Conservation (phyloP, 306 rosid species). For the Lupinus albus region DNA sequence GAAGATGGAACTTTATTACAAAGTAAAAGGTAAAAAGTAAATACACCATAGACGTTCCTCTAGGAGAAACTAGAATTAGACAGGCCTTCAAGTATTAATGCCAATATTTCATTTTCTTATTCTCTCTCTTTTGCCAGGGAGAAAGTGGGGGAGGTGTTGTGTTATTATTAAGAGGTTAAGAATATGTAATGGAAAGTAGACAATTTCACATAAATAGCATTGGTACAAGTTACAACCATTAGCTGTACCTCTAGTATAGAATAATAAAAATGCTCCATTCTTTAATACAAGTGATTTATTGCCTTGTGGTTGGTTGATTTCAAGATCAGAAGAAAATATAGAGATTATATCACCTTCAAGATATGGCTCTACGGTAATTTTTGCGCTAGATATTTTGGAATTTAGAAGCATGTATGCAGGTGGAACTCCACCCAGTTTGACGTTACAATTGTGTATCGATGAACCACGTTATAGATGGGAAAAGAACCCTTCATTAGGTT, state of each 20-base stretch:
- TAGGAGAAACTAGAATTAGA: neutral
- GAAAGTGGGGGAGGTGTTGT: conserved; percentile 28
- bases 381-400: neutral
- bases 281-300: conserved; percentile 27
- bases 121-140: neutral
- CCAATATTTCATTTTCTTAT: conserved; percentile 6
- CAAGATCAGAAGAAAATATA: conserved; percentile 27
- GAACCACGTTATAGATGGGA: too few relatives aligned
- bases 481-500: too few relatives aligned
- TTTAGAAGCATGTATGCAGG: neutral
- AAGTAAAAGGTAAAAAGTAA: conserved; percentile 3
- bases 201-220: conserved; percentile 28
- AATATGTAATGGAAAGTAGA: conserved; percentile 25
- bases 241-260: conserved; percentile 33
- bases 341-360: conserved; percentile 10
- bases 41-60: conserved; percentile 22
- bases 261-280: conserved; percentile 42
- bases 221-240: conserved; percentile 28
- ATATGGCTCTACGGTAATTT: conserved; percentile 27
- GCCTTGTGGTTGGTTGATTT: conserved; percentile 30
- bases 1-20: conserved; percentile 27
- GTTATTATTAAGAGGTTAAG: conserved; percentile 21
- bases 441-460: too few relatives aligned
- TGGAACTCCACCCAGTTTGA: too few relatives aligned
- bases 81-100: conserved; percentile 3